These are phyloP conservation scores for Xylaria sp. DNA, from an alignment of 2,329 filamentous ascomycete genomes.

Conservation along the genomic window DNA sequence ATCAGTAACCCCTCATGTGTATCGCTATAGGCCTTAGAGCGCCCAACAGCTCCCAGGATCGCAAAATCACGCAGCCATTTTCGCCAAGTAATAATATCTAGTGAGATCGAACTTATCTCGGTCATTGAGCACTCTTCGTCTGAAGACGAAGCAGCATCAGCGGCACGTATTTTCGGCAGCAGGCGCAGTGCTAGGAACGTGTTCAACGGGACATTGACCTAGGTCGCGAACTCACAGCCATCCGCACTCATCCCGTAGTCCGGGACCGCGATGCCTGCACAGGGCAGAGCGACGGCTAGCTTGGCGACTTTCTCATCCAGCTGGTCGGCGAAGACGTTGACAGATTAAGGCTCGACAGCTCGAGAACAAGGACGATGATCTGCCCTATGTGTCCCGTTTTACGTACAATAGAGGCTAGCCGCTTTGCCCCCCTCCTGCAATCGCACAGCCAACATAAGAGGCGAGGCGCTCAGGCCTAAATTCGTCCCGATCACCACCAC, in stretches of 20 bases:
- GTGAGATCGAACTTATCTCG: slow-evolving; percentile 1
- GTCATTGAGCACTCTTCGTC: slow-evolving; percentile 6
- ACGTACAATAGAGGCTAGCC: too few species aligned
- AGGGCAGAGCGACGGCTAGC: neutral
- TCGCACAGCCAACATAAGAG: too few species aligned
- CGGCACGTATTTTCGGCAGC: slow-evolving; percentile 4
- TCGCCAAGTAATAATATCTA: slow-evolving; percentile 1
- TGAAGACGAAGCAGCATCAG: neutral
- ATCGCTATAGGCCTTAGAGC: neutral
- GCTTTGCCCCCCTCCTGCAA: too few species aligned
- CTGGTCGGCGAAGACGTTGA: neutral
- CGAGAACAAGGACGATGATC: too few species aligned
- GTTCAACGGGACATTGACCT: slow-evolving; percentile 10
- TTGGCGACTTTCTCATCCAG: neutral
- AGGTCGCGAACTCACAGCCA: neutral
- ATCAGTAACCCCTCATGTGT: neutral
- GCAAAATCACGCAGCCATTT: slow-evolving; percentile 8
- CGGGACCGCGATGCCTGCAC: neutral
- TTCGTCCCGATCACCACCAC: slow-evolving; percentile 5
- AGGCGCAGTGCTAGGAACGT: slow-evolving; percentile 6
- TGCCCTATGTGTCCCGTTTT: too few species aligned
- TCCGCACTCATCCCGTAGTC: neutral
- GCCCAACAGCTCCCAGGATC: neutral
- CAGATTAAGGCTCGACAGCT: too few species aligned
- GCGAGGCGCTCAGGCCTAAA: too few species aligned